Percentiles rank a stretch among this genome's conserved stretches.
Conservation (phyloP, 495 filamentous ascomycete genomes). For the Pyrenopolyporus hunteri region DNA sequence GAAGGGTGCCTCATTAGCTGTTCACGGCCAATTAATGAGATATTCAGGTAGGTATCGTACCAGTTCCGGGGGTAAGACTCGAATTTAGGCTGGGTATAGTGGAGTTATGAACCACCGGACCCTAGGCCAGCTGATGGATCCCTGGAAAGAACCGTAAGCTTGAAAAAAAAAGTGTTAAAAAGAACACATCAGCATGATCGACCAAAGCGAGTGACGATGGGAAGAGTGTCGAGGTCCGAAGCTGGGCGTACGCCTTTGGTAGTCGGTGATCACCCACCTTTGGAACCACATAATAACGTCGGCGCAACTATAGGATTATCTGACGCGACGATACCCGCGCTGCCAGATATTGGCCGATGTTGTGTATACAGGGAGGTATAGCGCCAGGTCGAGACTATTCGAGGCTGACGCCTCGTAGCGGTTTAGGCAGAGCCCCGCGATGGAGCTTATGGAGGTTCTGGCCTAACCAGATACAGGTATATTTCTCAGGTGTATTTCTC, state of each 20-base stretch:
- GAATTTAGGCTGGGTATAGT: constrained; percentile 16
- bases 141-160: constrained; percentile 26
- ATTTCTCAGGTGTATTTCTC: constrained; percentile 25
- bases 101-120: constrained; percentile 15
- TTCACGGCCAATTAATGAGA: constrained; percentile 1
- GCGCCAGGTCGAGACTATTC: constrained; percentile 1
- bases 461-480: constrained; percentile 22
- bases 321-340: constrained; percentile 16
- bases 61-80: constrained; percentile 6
- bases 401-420: constrained; percentile 27
- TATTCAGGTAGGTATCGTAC: no score
- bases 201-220: constrained; percentile 15
- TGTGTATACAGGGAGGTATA: constrained; percentile 24
- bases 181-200: neutral
- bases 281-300: no score
- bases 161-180: constrained; percentile 8
- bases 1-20: neutral
- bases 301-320: constrained; percentile 20
- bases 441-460: constrained; percentile 27
- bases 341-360: neutral
- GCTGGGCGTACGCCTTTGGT: neutral
- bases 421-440: constrained; percentile 26
- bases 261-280: neutral
- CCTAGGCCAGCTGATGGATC: constrained; percentile 36
- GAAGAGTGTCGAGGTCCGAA: neutral